These are phyloP conservation scores for Russula griseocarnosa DNA, from an alignment of 768 basidiomycete genomes.

Conservation along the genomic window DNA sequence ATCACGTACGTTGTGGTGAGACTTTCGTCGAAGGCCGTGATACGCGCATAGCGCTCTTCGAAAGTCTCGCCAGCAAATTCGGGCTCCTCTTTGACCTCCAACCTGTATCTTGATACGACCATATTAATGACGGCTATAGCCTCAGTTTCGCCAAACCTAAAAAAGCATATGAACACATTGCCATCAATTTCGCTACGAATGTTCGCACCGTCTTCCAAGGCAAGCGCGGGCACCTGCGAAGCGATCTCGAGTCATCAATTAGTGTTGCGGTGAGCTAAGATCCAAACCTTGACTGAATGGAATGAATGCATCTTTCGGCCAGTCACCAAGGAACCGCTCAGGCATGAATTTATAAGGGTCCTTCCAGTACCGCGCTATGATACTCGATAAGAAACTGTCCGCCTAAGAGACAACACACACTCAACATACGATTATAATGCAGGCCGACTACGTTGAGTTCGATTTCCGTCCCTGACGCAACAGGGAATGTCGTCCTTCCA, in stretches of 20 bases:
- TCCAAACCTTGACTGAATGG: constrained; percentile 33
- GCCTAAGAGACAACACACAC: too few species aligned
- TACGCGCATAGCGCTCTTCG: constrained; percentile 38
- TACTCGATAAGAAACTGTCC: not conserved
- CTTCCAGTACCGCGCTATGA: constrained; percentile 51
- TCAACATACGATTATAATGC: constrained; percentile 47
- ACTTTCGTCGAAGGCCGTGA: not conserved
- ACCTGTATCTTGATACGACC: constrained; percentile 43
- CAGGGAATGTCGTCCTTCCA: constrained; percentile 39
- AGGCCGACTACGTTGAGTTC: constrained; percentile 39
- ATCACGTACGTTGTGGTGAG: constrained; percentile 18
- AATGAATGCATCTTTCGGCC: constrained; percentile 35
- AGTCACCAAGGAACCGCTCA: constrained; percentile 36
- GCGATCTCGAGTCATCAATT: not conserved
- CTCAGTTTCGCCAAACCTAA: constrained; percentile 49
- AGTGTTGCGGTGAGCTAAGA: not conserved
- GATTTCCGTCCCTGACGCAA: constrained; percentile 43
- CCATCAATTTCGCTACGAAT: not conserved
- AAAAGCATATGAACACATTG: not conserved
- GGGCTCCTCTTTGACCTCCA: constrained; percentile 48
- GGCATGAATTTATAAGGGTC: constrained; percentile 47
- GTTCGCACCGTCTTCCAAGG: constrained; percentile 26
- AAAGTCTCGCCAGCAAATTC: constrained; percentile 45
- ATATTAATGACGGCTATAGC: constrained; percentile 45
- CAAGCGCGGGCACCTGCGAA: constrained; percentile 26